Conservation (phyloP, 2,329 filamentous ascomycete genomes). For the Fusarium mexicanum region DNA sequence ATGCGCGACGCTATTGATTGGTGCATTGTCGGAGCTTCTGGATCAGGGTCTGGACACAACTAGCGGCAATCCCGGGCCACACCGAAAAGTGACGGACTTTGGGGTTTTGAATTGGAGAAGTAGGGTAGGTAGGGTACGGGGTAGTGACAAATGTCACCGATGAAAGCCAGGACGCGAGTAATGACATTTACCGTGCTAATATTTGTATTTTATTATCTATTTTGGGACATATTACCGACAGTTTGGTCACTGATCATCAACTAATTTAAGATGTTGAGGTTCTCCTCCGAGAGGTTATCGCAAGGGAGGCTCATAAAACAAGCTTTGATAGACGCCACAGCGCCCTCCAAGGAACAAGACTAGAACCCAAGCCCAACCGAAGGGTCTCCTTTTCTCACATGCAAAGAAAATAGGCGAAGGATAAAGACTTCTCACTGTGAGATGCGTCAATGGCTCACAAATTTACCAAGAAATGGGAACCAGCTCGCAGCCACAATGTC, state of each 20-base stretch:
- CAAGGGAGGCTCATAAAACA: neutral
- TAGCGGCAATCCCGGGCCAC: neutral
- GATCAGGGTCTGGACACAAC: neutral
- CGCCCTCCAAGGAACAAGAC: neutral
- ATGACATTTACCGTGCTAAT: neutral
- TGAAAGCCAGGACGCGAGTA: too few relatives aligned
- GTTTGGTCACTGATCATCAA: neutral
- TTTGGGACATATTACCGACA: neutral
- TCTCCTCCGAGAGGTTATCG: accelerated
- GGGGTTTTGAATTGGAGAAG: neutral
- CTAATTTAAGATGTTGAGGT: neutral
- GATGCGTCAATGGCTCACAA: neutral
- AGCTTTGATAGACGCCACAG: neutral
- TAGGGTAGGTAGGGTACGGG: neutral
- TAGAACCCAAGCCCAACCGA: neutral
- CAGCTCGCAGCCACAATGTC: neutral
- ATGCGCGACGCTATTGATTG: neutral
- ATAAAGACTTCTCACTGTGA: neutral
- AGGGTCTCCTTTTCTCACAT: too few relatives aligned
- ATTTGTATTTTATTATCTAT: neutral
- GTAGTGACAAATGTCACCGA: neutral
- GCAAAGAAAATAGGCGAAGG: neutral
- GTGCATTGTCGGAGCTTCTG: neutral
- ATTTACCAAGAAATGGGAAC: neutral
- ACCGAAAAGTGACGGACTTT: neutral